Evolutionary conservation across 306 rosid species (phyloP).

Genomic region (Oemleria cerasiformis): DNA sequence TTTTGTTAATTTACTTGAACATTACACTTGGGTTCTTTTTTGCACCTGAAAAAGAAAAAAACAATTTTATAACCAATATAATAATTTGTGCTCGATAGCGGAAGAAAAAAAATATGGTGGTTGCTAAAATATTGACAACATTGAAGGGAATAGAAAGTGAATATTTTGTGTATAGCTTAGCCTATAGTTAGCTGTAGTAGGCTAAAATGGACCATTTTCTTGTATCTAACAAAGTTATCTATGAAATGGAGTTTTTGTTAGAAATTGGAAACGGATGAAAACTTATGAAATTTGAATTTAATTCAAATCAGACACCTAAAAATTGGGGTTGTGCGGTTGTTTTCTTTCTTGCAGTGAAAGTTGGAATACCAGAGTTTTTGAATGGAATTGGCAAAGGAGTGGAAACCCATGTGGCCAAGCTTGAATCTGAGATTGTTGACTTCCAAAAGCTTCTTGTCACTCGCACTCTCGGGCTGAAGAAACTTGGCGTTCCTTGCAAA

Average conservation of each 20-base stretch:
- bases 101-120: too few species aligned
- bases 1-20: neutral
- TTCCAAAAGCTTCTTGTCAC: conserved; percentile 71
- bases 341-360: conserved; percentile 49
- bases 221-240: neutral
- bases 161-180: neutral
- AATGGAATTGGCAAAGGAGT: conserved; percentile 75
- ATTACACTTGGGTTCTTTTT: neutral
- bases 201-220: neutral
- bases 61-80: too few species aligned
- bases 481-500: conserved; percentile 82
- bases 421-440: conserved; percentile 76
- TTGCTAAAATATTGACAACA: neutral
- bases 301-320: neutral
- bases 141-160: neutral
- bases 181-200: neutral
- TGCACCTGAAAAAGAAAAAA: neutral
- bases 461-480: conserved; percentile 79
- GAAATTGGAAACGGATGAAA: neutral
- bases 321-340: conserved; percentile 17
- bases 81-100: too few species aligned
- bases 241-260: neutral
- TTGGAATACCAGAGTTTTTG: conserved; percentile 81
- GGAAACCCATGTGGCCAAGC: conserved; percentile 70
- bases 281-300: neutral